Percentiles rank a stretch among this genome's conserved stretches.
These are phyloP conservation scores for Collybia sordida DNA, from an alignment of 768 basidiomycete genomes.

Conservation along the genomic window DNA sequence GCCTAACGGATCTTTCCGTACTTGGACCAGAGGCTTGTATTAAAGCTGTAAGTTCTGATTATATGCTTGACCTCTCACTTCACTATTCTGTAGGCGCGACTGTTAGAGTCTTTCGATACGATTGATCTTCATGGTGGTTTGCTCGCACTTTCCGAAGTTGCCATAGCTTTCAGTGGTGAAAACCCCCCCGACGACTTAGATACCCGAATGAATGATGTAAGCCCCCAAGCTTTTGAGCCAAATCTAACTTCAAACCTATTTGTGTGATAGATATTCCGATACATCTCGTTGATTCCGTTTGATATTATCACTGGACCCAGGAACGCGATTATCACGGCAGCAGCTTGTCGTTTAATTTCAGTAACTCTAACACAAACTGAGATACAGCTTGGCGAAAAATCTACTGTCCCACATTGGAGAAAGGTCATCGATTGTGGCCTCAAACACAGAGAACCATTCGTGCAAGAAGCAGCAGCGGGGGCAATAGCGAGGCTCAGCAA, in stretches of 20 bases:
- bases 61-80: not conserved
- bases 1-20: constrained; percentile 52
- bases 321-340: constrained; percentile 69
- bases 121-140: constrained; percentile 81
- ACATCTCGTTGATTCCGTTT: constrained; percentile 56
- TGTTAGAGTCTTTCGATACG: constrained; percentile 64
- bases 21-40: constrained; percentile 50
- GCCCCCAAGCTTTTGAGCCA: not conserved
- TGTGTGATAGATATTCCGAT: constrained; percentile 58
- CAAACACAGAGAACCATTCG: constrained; percentile 58
- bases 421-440: constrained; percentile 69
- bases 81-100: constrained; percentile 38
- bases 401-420: constrained; percentile 61
- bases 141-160: constrained; percentile 71
- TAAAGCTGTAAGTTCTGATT: constrained; percentile 44
- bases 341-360: constrained; percentile 72
- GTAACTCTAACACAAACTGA: constrained; percentile 60
- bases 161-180: constrained; percentile 49
- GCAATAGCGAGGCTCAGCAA: constrained; percentile 72
- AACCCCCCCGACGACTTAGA: constrained; percentile 30
- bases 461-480: constrained; percentile 76
- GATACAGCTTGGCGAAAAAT: constrained; percentile 35
- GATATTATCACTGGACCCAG: constrained; percentile 61
- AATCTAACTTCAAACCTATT: not conserved
- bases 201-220: constrained; percentile 46